A percentile compares a stretch with the other conserved stretches of the same genome.
Conservation (phyloP, 305 asterid species). For the Rubia tinctorum region DNA sequence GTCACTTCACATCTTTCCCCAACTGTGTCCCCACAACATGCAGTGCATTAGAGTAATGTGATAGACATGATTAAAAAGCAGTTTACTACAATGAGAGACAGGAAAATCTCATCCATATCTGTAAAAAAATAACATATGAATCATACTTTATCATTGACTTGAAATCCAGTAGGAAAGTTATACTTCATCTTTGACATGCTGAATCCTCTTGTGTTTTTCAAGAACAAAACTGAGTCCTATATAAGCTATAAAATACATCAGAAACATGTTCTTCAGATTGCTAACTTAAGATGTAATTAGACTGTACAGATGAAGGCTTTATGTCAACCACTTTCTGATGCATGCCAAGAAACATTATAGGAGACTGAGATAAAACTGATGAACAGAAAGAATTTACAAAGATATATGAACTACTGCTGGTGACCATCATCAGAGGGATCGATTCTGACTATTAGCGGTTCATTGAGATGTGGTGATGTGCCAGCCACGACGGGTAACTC, state of each 20-base stretch:
- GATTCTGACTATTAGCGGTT: conserved; percentile 30
- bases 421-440: conserved; percentile 30
- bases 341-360: conserved; percentile 11
- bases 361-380: background rate
- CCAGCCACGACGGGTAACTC: conserved; percentile 22
- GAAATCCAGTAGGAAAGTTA: background rate
- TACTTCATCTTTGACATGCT: no score
- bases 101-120: background rate
- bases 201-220: background rate
- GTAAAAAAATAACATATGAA: background rate
- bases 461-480: conserved; percentile 23
- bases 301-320: conserved; percentile 23
- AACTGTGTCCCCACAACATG: background rate
- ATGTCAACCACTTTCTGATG: conserved; percentile 22
- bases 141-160: background rate
- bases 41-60: background rate
- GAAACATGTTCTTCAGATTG: background rate
- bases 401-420: conserved; percentile 19
- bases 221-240: conserved; percentile 11
- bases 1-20: background rate
- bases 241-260: conserved; percentile 1
- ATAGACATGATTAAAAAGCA: background rate
- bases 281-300: conserved; percentile 4
- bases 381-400: conserved; percentile 24
- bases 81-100: background rate